Evolutionary conservation across 306 rosid species (phyloP), one percentile per base, ranked within the genome.

Genomic region (Psophocarpus tetragonolobus): DNA sequence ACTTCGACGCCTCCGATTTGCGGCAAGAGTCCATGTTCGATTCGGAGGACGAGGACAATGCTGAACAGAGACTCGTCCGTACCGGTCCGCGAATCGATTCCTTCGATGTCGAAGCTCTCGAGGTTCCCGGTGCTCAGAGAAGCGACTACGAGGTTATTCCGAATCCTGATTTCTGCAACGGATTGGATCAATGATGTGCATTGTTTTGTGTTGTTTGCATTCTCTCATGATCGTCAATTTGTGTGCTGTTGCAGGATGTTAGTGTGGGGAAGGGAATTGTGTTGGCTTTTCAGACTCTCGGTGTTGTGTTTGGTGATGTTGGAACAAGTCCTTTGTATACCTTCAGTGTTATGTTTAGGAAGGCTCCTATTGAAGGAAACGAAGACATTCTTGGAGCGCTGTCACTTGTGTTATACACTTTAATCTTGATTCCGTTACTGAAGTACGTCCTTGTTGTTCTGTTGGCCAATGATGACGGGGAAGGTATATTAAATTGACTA

Each of bases 241-340:
- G 10, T 32, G 17, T 64, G 3, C 13, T 56, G 17, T 79, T 85
- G 81, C 92, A 95, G 97, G 99, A 92, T 80, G 74, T 86, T 71
- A 91, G 88, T 58, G 3, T 85, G 82, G 96, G 93, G 57, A 92
- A 82, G 89, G 89, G 71, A 58, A 84, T 96, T 75, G 39, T 73
- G 72, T 83, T 96, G 81, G 94, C 90, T 77, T 92, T 90, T 79
- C 98, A 96, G 80, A 96, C 98, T 58, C 98, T 92, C 74, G 99
- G 99, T 80, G 93, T 96, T 79, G 98, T 96, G 67, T 96, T 96
- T 86, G 99, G 99, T 71, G 99, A 96, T 84, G 99, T 96, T 87
- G 99, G 98, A 71, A 96, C 99, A 7, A 92, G 99, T 79, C 99
- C 99, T 35, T 81, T 96, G 80, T 96, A 96, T 82, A 91, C 99